A percentile compares a stretch with the other conserved stretches of the same genome.
phyloP scores from a whole-genome alignment of 75 land plant genomes.

The Azolla pinnata region DNA sequence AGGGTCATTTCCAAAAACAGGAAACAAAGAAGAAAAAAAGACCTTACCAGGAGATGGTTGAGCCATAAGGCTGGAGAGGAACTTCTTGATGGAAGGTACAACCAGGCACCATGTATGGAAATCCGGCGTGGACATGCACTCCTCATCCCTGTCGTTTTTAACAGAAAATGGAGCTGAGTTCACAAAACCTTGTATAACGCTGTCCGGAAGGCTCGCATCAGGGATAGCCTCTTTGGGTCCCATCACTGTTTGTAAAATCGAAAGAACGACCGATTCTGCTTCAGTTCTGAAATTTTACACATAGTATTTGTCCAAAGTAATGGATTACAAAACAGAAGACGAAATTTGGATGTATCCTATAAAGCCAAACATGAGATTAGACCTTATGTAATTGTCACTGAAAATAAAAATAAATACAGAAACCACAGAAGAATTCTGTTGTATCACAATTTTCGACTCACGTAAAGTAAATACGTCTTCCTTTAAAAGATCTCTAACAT shows the following conservation, averaged over 20 bases:
- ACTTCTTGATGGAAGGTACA: slow-evolving; percentile 72
- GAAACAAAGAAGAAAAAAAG: too few species aligned
- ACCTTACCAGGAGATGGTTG: slow-evolving; percentile 48
- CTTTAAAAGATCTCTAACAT: too few species aligned
- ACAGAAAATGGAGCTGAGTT: slow-evolving; percentile 49
- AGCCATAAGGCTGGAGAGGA: slow-evolving; percentile 53
- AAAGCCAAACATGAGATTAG: background rate
- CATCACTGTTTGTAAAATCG: slow-evolving; percentile 47
- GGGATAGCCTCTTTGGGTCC: slow-evolving; percentile 21
- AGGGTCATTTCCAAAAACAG: too few species aligned
- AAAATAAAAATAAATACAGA: too few species aligned
- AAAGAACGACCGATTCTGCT: slow-evolving; percentile 50
- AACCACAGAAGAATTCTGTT: too few species aligned
- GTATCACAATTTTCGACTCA: too few species aligned
- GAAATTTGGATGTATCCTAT: background rate
- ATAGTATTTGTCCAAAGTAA: background rate
- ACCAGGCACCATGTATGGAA: slow-evolving; percentile 61
- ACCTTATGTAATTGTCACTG: too few species aligned
- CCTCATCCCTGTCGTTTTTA: slow-evolving; percentile 17
- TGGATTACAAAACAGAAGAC: background rate
- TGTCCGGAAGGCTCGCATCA: slow-evolving; percentile 23
- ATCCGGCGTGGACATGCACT: slow-evolving; percentile 48
- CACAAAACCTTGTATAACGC: slow-evolving; percentile 34
- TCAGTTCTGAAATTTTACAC: too few species aligned
- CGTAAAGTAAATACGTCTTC: too few species aligned